A percentile compares a stretch with the other conserved stretches of the same genome.
Evolutionary conservation across 2,329 filamentous ascomycete species (phyloP).

Genomic region (Ampelomyces quisqualis): DNA sequence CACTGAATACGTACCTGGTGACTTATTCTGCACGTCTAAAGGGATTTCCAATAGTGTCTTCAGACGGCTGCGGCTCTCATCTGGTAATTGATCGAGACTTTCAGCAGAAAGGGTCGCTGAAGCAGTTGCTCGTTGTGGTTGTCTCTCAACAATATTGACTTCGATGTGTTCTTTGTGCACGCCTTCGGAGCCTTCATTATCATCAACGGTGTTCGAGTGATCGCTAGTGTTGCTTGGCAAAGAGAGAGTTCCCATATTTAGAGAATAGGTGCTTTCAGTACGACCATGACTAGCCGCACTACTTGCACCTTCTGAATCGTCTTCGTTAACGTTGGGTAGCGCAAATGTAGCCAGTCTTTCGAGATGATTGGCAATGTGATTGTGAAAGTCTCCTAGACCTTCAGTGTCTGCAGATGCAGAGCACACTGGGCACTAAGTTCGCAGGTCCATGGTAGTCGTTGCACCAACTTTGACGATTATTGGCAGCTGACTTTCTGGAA

Average conservation of each 20-base stretch:
- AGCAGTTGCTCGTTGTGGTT: background rate
- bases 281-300: slow-evolving; percentile 33
- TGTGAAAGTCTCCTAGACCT: slow-evolving; percentile 30
- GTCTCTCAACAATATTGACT: background rate
- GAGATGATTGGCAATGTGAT: slow-evolving; percentile 42
- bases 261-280: slow-evolving; percentile 21
- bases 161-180: too few relatives aligned
- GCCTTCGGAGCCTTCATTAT: too few relatives aligned
- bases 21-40: too few relatives aligned
- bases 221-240: slow-evolving; percentile 15
- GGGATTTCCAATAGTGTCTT: slow-evolving; percentile 18
- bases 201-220: too few relatives aligned
- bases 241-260: slow-evolving; percentile 19
- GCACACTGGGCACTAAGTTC: slow-evolving; percentile 38
- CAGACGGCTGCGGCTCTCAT: slow-evolving; percentile 24
- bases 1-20: too few relatives aligned
- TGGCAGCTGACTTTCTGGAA: slow-evolving; percentile 31
- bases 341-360: slow-evolving; percentile 41
- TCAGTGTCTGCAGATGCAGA: slow-evolving; percentile 23
- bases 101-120: slow-evolving; percentile 21
- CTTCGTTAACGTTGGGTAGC: slow-evolving; percentile 30
- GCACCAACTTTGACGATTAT: slow-evolving; percentile 38
- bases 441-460: slow-evolving; percentile 35
- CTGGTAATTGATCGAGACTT: slow-evolving; percentile 28
- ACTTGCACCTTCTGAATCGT: slow-evolving; percentile 35